Conservation (phyloP, 2,329 filamentous ascomycete genomes). For the Helotiales sp. region DNA sequence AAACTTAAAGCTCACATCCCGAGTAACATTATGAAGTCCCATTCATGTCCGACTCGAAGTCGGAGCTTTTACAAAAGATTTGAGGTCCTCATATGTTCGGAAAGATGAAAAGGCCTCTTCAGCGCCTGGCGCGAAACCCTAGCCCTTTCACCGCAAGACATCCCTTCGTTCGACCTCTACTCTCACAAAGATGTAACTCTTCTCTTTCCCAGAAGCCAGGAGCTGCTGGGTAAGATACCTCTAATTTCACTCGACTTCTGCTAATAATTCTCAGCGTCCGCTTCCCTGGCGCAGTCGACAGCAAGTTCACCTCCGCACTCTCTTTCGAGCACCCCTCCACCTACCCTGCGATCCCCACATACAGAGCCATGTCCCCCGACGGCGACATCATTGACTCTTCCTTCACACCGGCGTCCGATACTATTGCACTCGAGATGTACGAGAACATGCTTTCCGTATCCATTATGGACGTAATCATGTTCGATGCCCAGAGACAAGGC, state of each 20-base stretch:
- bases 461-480: conserved; percentile 97
- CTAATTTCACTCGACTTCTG: not conserved
- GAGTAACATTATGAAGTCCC: not conserved
- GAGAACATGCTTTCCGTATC: conserved; percentile 66
- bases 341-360: conserved; percentile 80
- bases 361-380: conserved; percentile 87
- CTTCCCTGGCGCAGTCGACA: conserved; percentile 95
- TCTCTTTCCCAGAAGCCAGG: conserved; percentile 22
- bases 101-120: conserved; percentile 12
- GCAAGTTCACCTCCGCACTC: conserved; percentile 82
- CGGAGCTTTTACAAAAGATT: not conserved
- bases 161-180: not conserved
- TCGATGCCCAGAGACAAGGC: conserved; percentile 86
- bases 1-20: not conserved
- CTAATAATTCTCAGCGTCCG: conserved; percentile 48
- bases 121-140: conserved; percentile 4
- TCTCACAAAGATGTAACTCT: conserved; percentile 4
- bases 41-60: not conserved
- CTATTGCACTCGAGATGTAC: conserved; percentile 34
- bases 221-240: conserved; percentile 12
- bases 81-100: not conserved
- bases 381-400: conserved; percentile 77
- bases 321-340: conserved; percentile 74
- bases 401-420: conserved; percentile 52
- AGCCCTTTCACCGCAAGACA: not conserved